A percentile compares a stretch with the other conserved stretches of the same genome.
These are phyloP conservation scores for Kurtzmaniella cleridarum DNA, from an alignment of 805 yeast species.

Conservation along the genomic window DNA sequence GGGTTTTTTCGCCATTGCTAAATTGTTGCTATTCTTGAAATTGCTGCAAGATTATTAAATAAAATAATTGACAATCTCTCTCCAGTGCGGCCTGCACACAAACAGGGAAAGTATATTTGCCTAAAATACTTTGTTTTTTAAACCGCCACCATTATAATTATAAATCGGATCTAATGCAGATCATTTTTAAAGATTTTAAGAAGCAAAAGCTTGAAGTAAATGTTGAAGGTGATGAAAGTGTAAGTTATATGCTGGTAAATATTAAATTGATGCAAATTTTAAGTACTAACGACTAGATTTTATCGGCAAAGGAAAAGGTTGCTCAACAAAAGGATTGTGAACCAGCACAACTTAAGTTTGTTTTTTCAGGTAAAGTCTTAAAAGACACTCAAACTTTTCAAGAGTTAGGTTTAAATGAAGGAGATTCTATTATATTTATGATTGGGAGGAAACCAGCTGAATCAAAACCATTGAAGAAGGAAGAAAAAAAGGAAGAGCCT, in stretches of 20 bases:
- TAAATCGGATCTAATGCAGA: conserved; percentile 47
- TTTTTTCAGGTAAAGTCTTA: conserved; percentile 86
- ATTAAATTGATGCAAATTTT: not conserved
- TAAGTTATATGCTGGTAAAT: conserved; percentile 28
- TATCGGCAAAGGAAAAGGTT: conserved; percentile 66
- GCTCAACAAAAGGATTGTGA: conserved; percentile 67
- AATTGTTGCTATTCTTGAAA: not conserved
- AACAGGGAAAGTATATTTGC: too few relatives aligned
- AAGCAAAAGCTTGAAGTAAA: conserved; percentile 83
- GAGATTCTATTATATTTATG: conserved; percentile 91
- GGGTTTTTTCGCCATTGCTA: conserved; percentile 12
- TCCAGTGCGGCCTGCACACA: too few relatives aligned
- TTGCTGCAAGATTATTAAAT: too few relatives aligned
- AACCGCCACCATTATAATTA: too few relatives aligned
- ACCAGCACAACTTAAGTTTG: conserved; percentile 73
- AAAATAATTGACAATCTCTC: too few relatives aligned
- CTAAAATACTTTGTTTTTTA: too few relatives aligned
- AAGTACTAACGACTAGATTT: conserved; percentile 34
- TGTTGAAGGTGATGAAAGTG: conserved; percentile 63
- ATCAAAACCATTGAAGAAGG: conserved; percentile 10
- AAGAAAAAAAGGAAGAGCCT: conserved; percentile 11
- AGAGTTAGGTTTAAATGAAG: conserved; percentile 70
- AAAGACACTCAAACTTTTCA: conserved; percentile 75
- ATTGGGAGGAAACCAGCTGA: conserved; percentile 35
- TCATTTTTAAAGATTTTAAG: conserved; percentile 86